Conservation (phyloP, 495 filamentous ascomycete genomes). For the Penicillium bialowiezense region DNA sequence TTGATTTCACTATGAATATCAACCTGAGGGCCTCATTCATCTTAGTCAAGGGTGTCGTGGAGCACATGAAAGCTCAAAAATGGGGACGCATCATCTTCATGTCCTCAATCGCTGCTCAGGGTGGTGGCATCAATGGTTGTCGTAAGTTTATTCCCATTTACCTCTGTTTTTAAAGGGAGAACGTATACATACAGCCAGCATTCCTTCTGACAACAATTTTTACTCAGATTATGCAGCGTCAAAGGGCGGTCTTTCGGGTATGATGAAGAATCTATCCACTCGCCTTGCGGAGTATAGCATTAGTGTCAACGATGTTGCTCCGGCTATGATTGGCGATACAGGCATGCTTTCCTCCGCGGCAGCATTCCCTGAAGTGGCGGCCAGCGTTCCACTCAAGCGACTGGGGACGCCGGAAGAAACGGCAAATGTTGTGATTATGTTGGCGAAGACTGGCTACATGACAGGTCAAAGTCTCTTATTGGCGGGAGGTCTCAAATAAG, state of each 20-base stretch:
- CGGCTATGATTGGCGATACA: constrained; percentile 69
- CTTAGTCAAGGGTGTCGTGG: constrained; percentile 59
- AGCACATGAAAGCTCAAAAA: constrained; percentile 56
- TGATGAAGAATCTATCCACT: constrained; percentile 63
- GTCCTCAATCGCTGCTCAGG: constrained; percentile 63
- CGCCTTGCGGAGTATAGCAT: constrained; percentile 60
- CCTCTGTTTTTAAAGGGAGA: no score
- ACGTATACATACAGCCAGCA: background rate
- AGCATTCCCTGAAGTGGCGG: constrained; percentile 49
- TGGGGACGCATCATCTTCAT: constrained; percentile 70
- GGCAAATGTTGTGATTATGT: constrained; percentile 66
- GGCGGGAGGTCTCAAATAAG: constrained; percentile 53
- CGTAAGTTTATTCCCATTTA: constrained; percentile 36
- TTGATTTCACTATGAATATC: constrained; percentile 61
- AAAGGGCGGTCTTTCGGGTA: constrained; percentile 60
- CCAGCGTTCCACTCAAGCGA: constrained; percentile 57
- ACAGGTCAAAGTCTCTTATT: constrained; percentile 60
- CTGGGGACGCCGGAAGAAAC: constrained; percentile 64
- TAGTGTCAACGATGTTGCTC: constrained; percentile 72
- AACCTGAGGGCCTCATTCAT: constrained; percentile 66
- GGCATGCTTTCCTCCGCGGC: constrained; percentile 60
- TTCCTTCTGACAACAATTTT: background rate
- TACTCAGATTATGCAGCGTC: constrained; percentile 60
- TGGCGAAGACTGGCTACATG: constrained; percentile 65
- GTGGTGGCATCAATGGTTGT: constrained; percentile 64